Conservation (phyloP, 805 yeast genomes). For the Candida sanyiensis region DNA sequence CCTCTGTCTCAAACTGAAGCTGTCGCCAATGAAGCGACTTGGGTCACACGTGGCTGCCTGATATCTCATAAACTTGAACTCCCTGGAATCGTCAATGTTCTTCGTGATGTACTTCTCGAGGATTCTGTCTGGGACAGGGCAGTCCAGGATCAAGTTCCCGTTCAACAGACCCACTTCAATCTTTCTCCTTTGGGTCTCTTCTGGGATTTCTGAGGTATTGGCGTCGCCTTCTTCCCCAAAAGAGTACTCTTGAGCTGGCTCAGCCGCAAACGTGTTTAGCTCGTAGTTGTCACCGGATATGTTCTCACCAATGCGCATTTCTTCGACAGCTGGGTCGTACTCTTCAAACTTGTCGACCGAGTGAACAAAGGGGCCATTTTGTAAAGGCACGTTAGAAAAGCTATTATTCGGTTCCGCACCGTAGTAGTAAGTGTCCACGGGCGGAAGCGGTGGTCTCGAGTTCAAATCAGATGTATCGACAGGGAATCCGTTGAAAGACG, state of each 20-base stretch:
- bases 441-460: constrained; percentile 4
- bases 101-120: constrained; percentile 43
- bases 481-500: constrained; percentile 15
- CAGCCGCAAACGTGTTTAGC: constrained; percentile 21
- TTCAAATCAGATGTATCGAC: constrained; percentile 6
- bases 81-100: constrained; percentile 42
- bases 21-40: constrained; percentile 48
- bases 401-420: constrained; percentile 5
- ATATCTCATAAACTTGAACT: constrained; percentile 84
- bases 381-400: constrained; percentile 4
- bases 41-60: constrained; percentile 95
- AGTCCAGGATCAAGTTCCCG: constrained; percentile 82
- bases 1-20: constrained; percentile 78
- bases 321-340: constrained; percentile 28
- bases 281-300: constrained; percentile 26
- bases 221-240: constrained; percentile 38
- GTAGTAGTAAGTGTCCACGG: constrained; percentile 8
- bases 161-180: constrained; percentile 32
- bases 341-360: constrained; percentile 7
- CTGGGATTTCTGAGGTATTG: constrained; percentile 32
- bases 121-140: constrained; percentile 76
- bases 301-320: constrained; percentile 28
- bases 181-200: constrained; percentile 39
- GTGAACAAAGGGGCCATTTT: constrained; percentile 14
- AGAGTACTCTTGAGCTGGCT: constrained; percentile 13